Base-by-base conservation (phyloP, 768 basidiomycete species). In the Udeniomyces megalosporus region DNA sequence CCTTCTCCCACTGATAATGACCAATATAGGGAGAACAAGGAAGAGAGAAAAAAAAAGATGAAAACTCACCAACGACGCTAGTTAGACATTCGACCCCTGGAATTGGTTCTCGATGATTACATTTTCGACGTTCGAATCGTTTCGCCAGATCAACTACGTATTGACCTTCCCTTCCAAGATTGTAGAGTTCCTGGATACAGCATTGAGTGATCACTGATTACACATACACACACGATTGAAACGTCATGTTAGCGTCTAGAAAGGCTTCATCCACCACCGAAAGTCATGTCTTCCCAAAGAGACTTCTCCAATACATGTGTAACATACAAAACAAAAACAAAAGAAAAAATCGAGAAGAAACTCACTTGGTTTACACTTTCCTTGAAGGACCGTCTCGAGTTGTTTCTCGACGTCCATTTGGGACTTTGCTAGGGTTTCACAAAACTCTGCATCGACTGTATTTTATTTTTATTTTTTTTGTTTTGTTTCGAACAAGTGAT, bases 191-290 rank as follows among this genome's bases (percentile, higher is more conserved):
- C 67, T 91, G 84, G 46, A 99, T 90, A 71, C 85, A 93, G 73
- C 95, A 99, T 71, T 97, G 93, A 0, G 95, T 96, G 73, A 99
- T 96, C 93, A 99, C 95, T 96, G n/a, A n/a, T n/a, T n/a, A n/a
- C n/a, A n/a, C n/a, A n/a, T n/a, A n/a, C n/a, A n/a, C n/a, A 62
- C 2, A 50, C 14, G 26, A 12, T n/a, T 22, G 34, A 50, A 14
- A 29, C 32, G 42, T 14, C 3, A 14, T 58, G 49, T 52, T 66
- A 15, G 17, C 28, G 26, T 1, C 35, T 14, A 15, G n/a, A n/a
- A n/a, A n/a, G n/a, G n/a, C n/a, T n/a, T n/a, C n/a, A 4, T 26
- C 24, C 55, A 70, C 65, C 22, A 7, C 34, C 5, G 45, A 52
- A 31, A 58, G 38, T 31, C 12, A 24, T 20, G 45, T 26, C 46